These are phyloP conservation scores for Calonectria naviculata DNA, from an alignment of 2,329 filamentous ascomycete species.

Conservation along the genomic window DNA sequence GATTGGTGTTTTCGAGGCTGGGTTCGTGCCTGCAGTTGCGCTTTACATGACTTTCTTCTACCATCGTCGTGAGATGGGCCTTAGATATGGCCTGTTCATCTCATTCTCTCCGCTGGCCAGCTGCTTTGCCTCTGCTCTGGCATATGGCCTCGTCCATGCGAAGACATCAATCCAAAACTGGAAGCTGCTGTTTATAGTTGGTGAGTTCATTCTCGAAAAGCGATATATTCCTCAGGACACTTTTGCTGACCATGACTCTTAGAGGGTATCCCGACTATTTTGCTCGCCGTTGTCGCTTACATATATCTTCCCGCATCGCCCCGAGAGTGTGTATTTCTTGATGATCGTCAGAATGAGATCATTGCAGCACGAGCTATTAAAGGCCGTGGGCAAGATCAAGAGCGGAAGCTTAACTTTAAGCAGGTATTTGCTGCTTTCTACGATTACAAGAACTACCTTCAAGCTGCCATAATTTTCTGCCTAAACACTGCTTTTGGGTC, in stretches of 20 bases:
- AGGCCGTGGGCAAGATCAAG: slow-evolving; percentile 56
- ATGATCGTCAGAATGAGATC: slow-evolving; percentile 66
- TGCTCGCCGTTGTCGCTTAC: slow-evolving; percentile 65
- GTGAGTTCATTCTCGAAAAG: too few relatives aligned
- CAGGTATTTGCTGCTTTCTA: slow-evolving; percentile 60
- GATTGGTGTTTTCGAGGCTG: slow-evolving; percentile 56
- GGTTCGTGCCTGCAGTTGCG: slow-evolving; percentile 53
- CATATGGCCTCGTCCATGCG: slow-evolving; percentile 72
- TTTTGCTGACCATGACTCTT: background rate
- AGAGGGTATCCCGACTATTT: slow-evolving; percentile 69
- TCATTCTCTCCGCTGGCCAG: slow-evolving; percentile 75
- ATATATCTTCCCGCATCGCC: slow-evolving; percentile 66
- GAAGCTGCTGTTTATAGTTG: slow-evolving; percentile 55
- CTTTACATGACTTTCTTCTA: slow-evolving; percentile 61
- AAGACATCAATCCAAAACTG: slow-evolving; percentile 68
- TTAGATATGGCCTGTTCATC: slow-evolving; percentile 78
- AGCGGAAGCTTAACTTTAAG: slow-evolving; percentile 55
- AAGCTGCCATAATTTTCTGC: slow-evolving; percentile 54
- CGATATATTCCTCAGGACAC: too few relatives aligned
- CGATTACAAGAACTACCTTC: slow-evolving; percentile 62
- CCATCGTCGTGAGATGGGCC: slow-evolving; percentile 70
- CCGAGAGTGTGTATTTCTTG: slow-evolving; percentile 64
- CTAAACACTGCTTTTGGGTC: slow-evolving; percentile 48
- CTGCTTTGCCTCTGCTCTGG: slow-evolving; percentile 74
- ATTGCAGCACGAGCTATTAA: slow-evolving; percentile 63